A percentile compares a stretch with the other conserved stretches of the same genome.
Conservation (phyloP, 495 filamentous ascomycete genomes). For the Aspergillus nidulans region DNA sequence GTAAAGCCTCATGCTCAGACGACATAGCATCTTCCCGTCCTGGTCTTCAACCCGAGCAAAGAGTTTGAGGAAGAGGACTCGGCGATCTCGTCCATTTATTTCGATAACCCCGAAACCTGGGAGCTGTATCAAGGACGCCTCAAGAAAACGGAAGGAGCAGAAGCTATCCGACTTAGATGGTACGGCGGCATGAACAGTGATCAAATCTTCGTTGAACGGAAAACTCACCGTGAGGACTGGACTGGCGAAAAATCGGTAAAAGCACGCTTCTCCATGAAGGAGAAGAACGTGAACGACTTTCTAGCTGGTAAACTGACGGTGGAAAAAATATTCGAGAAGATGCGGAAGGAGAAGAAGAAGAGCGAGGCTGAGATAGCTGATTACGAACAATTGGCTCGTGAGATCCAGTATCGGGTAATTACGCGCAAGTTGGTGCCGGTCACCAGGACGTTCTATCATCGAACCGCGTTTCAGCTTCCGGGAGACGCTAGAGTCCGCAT, state of each 20-base stretch:
- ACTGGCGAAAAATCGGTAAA: constrained; percentile 99
- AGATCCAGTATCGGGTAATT: constrained; percentile 89
- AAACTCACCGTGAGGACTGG: constrained; percentile 99
- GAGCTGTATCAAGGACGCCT: constrained; percentile 89
- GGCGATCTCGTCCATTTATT: constrained; percentile 98
- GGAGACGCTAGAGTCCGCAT: constrained; percentile 96
- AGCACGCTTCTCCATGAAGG: constrained; percentile 88
- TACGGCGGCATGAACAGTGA: constrained; percentile 95
- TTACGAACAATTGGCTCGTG: constrained; percentile 81
- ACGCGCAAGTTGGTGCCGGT: constrained; percentile 80
- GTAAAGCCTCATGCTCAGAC: background rate
- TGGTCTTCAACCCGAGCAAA: constrained; percentile 97
- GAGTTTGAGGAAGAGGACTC: constrained; percentile 87
- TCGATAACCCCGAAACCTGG: constrained; percentile 89
- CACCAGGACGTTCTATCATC: constrained; percentile 92
- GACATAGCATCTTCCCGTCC: constrained; percentile 76
- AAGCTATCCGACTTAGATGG: constrained; percentile 95
- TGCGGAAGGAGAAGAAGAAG: constrained; percentile 90
- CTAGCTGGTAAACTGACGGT: constrained; percentile 76
- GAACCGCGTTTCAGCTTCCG: constrained; percentile 95
- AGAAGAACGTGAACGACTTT: constrained; percentile 94
- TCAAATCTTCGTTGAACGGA: constrained; percentile 94
- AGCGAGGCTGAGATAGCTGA: constrained; percentile 82
- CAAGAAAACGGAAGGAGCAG: constrained; percentile 96
- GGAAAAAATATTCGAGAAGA: constrained; percentile 85